A percentile compares a stretch with the other conserved stretches of the same genome.
Conservation (phyloP, 305 asterid species). For the Solanum hybrid region DNA sequence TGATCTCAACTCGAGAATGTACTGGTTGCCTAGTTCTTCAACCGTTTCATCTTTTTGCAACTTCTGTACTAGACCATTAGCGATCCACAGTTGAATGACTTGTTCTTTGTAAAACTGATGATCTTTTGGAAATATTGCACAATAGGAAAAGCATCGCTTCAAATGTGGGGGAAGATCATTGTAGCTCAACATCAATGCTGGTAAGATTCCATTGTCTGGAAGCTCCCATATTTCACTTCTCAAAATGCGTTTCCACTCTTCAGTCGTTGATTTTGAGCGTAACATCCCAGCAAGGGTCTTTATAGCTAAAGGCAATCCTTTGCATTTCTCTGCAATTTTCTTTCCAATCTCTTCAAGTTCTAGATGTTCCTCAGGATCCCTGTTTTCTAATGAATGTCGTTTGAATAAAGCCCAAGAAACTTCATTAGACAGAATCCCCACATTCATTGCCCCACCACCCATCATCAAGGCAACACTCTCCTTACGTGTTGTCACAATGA, state of each 20-base stretch:
- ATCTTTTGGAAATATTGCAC: constrained; percentile 13
- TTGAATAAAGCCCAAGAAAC: too few relatives aligned
- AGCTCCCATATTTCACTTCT: constrained; percentile 1
- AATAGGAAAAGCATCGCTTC: constrained; percentile 11
- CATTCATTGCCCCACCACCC: too few relatives aligned
- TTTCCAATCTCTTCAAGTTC: neutral
- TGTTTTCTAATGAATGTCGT: too few relatives aligned
- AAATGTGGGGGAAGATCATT: constrained; percentile 7
- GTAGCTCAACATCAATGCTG: constrained; percentile 16
- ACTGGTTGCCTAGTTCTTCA: too few relatives aligned
- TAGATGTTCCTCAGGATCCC: neutral
- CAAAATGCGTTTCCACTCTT: constrained; percentile 7
- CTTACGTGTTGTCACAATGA: too few relatives aligned
- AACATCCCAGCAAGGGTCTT: neutral
- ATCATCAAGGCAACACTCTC: too few relatives aligned
- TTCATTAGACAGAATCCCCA: too few relatives aligned
- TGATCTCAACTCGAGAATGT: neutral
- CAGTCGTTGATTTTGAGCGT: neutral
- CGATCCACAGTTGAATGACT: constrained; percentile 9
- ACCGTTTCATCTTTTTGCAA: too few relatives aligned
- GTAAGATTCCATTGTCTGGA: neutral
- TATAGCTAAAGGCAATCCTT: constrained; percentile 4
- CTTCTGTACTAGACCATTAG: neutral
- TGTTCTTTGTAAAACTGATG: neutral
- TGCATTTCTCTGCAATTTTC: neutral